A percentile compares a stretch with the other conserved stretches of the same genome.
phyloP scores from a whole-genome alignment of 2,329 filamentous ascomycete species.

The Pyricularia sp. region DNA sequence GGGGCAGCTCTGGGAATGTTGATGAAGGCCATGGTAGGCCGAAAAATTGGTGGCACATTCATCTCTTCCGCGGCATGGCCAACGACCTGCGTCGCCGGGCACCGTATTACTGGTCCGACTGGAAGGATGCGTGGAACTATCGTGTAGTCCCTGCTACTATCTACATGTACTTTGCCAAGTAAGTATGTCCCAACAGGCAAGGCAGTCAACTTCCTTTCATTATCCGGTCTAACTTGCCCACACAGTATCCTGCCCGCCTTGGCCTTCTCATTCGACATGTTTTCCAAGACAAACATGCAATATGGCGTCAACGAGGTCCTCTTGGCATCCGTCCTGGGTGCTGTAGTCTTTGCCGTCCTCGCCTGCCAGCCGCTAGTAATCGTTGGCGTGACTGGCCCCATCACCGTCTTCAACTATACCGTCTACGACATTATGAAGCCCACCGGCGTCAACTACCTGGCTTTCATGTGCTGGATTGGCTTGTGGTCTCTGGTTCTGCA shows the following conservation, averaged over 20 bases:
- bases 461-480: constrained; percentile 89
- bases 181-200: constrained; percentile 15
- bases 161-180: constrained; percentile 97
- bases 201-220: background rate
- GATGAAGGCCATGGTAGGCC: background rate
- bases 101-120: constrained; percentile 76
- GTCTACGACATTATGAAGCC: constrained; percentile 81
- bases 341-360: constrained; percentile 70
- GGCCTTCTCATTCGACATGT: constrained; percentile 90
- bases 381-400: constrained; percentile 83
- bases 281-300: constrained; percentile 73
- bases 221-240: constrained; percentile 6
- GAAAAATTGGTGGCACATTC: constrained; percentile 61
- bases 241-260: constrained; percentile 73
- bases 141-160: constrained; percentile 77
- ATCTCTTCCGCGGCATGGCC: constrained; percentile 68
- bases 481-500: constrained; percentile 83
- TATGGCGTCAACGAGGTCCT: constrained; percentile 89
- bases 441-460: constrained; percentile 70
- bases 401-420: constrained; percentile 91
- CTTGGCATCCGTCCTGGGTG: constrained; percentile 73
- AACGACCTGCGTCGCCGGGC: constrained; percentile 66
- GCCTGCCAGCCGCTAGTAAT: constrained; percentile 83
- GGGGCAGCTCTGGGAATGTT: background rate
- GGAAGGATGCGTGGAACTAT: constrained; percentile 84